Conservation (phyloP, 2,329 filamentous ascomycete species). For the Penicillium palitans region DNA sequence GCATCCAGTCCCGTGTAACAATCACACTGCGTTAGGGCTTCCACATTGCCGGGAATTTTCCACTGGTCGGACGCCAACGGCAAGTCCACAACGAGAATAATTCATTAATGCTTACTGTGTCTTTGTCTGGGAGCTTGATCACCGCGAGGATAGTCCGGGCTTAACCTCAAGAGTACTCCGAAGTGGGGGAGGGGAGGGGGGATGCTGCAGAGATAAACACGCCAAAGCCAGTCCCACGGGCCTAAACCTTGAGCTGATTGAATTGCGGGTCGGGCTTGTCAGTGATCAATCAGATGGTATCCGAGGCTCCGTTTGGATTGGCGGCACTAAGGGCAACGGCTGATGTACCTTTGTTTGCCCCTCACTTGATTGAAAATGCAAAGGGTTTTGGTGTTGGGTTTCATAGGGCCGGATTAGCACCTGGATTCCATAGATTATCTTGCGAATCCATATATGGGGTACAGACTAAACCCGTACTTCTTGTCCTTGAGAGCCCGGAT, state of each 20-base stretch:
- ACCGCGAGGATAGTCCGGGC: constrained; percentile 2
- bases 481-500: not conserved
- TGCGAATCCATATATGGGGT: not conserved
- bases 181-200: constrained; percentile 12
- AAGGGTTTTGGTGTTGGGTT: not conserved
- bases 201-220: constrained; percentile 14
- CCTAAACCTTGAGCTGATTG: constrained; percentile 21
- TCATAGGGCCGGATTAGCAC: not conserved
- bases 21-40: constrained; percentile 29
- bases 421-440: not conserved
- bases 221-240: constrained; percentile 13
- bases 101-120: constrained; percentile 18
- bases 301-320: constrained; percentile 19
- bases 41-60: constrained; percentile 14
- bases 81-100: constrained; percentile 10
- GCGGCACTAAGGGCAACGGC: constrained; percentile 20
- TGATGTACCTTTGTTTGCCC: constrained; percentile 15
- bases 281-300: constrained; percentile 23
- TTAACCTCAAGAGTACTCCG: constrained; percentile 5
- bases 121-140: constrained; percentile 1
- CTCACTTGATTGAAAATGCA: constrained; percentile 8
- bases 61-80: constrained; percentile 14
- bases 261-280: constrained; percentile 14
- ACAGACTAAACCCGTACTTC: not conserved
- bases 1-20: constrained; percentile 28